Percentiles rank a stretch among this genome's conserved stretches.
Evolutionary conservation across 352 stramenopile species (phyloP).

Genomic region (Globisporangium splendens): DNA sequence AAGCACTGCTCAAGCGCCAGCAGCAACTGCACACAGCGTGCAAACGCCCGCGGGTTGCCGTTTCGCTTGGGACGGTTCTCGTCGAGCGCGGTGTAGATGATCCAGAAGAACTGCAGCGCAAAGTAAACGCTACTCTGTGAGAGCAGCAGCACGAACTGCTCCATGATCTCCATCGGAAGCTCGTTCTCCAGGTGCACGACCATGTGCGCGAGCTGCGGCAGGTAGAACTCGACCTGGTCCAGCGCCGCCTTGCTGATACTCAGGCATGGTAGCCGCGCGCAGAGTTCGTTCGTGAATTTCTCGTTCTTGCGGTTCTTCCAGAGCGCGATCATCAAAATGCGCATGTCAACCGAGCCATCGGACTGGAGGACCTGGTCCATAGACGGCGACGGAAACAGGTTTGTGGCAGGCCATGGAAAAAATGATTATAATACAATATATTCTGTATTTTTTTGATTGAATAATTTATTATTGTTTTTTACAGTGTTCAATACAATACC

Average conservation of each 20-base stretch:
- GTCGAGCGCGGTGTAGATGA: constrained; percentile 73
- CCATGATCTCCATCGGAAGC: constrained; percentile 68
- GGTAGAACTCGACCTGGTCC: constrained; percentile 78
- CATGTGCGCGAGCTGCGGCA: constrained; percentile 82
- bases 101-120: constrained; percentile 84
- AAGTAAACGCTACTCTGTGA: constrained; percentile 78
- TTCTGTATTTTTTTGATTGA: too few relatives aligned
- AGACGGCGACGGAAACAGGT: not conserved
- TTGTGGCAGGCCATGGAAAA: too few relatives aligned
- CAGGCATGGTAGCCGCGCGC: constrained; percentile 49
- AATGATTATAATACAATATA: too few relatives aligned
- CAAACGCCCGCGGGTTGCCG: constrained; percentile 65
- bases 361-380: constrained; percentile 31
- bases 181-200: constrained; percentile 79
- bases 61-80: constrained; percentile 71
- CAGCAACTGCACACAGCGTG: constrained; percentile 66
- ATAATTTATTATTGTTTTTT: too few relatives aligned
- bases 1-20: constrained; percentile 77
- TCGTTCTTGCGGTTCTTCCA: constrained; percentile 68
- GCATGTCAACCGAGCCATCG: constrained; percentile 64
- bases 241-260: constrained; percentile 46
- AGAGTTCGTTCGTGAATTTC: constrained; percentile 59
- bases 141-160: constrained; percentile 76
- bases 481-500: too few relatives aligned
- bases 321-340: constrained; percentile 64